Percentiles rank a stretch among this genome's conserved stretches.
phyloP scores from a whole-genome alignment of 2,329 filamentous ascomycete species.

The Talaromyces sp. region DNA sequence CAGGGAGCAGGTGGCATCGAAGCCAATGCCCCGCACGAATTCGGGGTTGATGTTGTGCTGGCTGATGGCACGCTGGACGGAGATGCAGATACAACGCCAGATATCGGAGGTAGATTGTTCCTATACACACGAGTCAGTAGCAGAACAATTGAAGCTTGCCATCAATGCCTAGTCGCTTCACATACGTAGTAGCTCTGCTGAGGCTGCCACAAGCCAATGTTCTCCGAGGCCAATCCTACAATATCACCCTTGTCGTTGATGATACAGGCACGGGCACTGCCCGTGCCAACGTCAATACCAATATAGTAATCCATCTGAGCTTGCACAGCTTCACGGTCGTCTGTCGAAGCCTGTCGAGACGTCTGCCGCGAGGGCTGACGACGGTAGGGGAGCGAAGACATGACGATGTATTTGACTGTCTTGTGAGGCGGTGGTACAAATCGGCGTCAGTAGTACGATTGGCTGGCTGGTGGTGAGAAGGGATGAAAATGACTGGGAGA shows the following conservation, averaged over 20 bases:
- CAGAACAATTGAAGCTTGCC: background rate
- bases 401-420: slow-evolving; percentile 19
- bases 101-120: slow-evolving; percentile 99
- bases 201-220: slow-evolving; percentile 79
- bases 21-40: slow-evolving; percentile 85
- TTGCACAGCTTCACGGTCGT: slow-evolving; percentile 57
- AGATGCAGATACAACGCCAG: slow-evolving; percentile 90
- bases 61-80: slow-evolving; percentile 76
- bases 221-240: slow-evolving; percentile 66
- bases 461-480: background rate
- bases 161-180: slow-evolving; percentile 7
- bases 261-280: slow-evolving; percentile 91
- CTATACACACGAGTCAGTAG: slow-evolving; percentile 42
- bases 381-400: slow-evolving; percentile 37
- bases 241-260: slow-evolving; percentile 92
- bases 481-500: background rate
- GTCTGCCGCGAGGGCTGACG: slow-evolving; percentile 34
- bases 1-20: slow-evolving; percentile 97
- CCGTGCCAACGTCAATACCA: slow-evolving; percentile 94
- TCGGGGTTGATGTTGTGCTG: slow-evolving; percentile 75
- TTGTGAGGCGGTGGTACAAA: slow-evolving; percentile 6
- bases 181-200: slow-evolving; percentile 71
- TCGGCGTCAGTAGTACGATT: slow-evolving; percentile 6
- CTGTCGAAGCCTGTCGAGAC: slow-evolving; percentile 41
- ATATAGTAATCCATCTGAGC: slow-evolving; percentile 64